phyloP scores from a whole-genome alignment of 2,329 filamentous ascomycete species.

The Anisogramma anomala region DNA sequence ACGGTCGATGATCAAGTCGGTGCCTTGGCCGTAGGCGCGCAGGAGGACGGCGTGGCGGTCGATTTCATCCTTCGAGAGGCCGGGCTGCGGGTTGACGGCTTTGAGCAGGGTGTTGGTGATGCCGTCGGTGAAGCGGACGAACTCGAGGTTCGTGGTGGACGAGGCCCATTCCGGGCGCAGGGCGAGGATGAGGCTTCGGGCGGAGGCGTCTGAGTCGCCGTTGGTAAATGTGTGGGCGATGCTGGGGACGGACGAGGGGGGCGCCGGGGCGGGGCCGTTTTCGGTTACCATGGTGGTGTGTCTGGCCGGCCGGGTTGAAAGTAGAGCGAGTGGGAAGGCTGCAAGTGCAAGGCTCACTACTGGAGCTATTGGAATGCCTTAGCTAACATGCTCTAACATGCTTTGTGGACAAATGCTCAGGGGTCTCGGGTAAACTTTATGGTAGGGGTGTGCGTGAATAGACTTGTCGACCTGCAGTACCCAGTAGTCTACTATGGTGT shows the following conservation, averaged over 20 bases:
- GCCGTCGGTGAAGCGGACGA: slow-evolving; percentile 88
- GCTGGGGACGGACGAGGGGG: slow-evolving; percentile 33
- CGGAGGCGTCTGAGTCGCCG: slow-evolving; percentile 62
- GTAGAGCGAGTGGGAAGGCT: background rate
- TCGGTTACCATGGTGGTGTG: slow-evolving; percentile 16
- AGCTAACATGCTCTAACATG: too few relatives aligned
- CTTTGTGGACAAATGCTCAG: too few relatives aligned
- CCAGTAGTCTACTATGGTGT: too few relatives aligned
- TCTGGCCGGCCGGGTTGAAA: slow-evolving; percentile 5
- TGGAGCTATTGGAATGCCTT: too few relatives aligned
- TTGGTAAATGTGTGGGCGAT: slow-evolving; percentile 72
- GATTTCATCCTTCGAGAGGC: slow-evolving; percentile 62
- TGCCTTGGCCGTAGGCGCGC: slow-evolving; percentile 87
- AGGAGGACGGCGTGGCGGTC: slow-evolving; percentile 80
- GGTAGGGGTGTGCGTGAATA: too few relatives aligned
- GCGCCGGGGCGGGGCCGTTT: slow-evolving; percentile 30
- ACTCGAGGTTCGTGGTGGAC: slow-evolving; percentile 55
- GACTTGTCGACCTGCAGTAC: too few relatives aligned
- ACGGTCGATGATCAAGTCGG: slow-evolving; percentile 89
- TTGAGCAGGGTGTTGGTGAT: slow-evolving; percentile 93
- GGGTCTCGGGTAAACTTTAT: too few relatives aligned
- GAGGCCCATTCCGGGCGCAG: slow-evolving; percentile 72
- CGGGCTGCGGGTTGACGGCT: slow-evolving; percentile 55
- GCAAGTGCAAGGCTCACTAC: too few relatives aligned
- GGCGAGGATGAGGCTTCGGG: slow-evolving; percentile 64